Conservation (phyloP, 225 moss, liverwort and hornwort genomes). For the Anthoceros angustus region DNA sequence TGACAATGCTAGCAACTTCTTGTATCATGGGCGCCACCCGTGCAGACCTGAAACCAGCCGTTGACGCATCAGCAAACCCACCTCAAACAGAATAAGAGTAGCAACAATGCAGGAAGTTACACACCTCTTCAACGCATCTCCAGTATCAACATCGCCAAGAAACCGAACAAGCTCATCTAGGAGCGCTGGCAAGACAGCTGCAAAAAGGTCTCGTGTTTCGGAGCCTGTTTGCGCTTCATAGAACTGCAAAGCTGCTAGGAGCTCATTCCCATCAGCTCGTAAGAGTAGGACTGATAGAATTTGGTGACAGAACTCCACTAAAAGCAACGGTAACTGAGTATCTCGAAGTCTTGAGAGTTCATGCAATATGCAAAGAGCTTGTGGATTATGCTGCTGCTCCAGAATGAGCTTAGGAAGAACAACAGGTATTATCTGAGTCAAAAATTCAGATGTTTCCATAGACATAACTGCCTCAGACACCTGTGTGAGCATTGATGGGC, state of each 20-base stretch:
- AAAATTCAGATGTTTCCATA: slow-evolving; percentile 45
- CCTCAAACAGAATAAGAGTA: neutral
- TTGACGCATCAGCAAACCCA: neutral
- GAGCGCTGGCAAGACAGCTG: slow-evolving; percentile 68
- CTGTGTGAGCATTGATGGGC: slow-evolving; percentile 73
- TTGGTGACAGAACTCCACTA: slow-evolving; percentile 76
- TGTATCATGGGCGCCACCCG: slow-evolving; percentile 99
- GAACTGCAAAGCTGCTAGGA: slow-evolving; percentile 81
- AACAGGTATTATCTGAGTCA: slow-evolving; percentile 81
- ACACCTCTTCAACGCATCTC: slow-evolving; percentile 78
- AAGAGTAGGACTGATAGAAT: slow-evolving; percentile 80
- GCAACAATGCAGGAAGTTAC: neutral
- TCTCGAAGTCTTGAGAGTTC: slow-evolving; percentile 64
- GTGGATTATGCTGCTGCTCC: slow-evolving; percentile 62
- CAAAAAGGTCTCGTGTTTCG: slow-evolving; percentile 75
- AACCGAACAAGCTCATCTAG: slow-evolving; percentile 87
- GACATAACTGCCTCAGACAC: slow-evolving; percentile 70
- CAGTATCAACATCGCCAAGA: slow-evolving; percentile 80
- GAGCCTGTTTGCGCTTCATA: slow-evolving; percentile 92
- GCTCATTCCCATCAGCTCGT: slow-evolving; percentile 86
- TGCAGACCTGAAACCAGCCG: slow-evolving; percentile 43
- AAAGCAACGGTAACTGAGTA: slow-evolving; percentile 55
- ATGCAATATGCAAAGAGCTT: slow-evolving; percentile 59
- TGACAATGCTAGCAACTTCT: slow-evolving; percentile 94
- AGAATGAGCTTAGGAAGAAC: slow-evolving; percentile 91